phyloP scores from a whole-genome alignment of 495 filamentous ascomycete species.

The Massariosphaeria phaeospora region DNA sequence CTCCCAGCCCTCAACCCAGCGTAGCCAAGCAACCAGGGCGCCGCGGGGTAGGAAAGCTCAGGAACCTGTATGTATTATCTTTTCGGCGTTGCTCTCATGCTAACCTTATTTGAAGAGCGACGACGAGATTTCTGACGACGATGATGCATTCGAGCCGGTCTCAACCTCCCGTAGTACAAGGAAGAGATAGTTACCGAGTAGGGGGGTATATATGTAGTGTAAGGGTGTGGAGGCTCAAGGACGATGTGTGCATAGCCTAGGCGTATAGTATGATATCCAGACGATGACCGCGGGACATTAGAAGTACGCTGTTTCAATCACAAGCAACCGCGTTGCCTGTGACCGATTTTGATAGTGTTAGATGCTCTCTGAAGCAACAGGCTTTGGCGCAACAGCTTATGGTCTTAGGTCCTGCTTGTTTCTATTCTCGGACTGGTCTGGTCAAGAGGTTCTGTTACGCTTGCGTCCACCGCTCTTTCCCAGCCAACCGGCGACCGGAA shows the following conservation, averaged over 20 bases:
- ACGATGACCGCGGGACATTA: too few relatives aligned
- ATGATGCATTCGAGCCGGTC: constrained; percentile 63
- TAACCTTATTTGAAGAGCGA: constrained; percentile 51
- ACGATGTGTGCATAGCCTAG: constrained; percentile 22
- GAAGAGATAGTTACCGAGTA: too few relatives aligned
- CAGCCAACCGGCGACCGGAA: not conserved
- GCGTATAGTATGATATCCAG: too few relatives aligned
- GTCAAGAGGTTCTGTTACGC: too few relatives aligned
- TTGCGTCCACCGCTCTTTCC: constrained; percentile 1
- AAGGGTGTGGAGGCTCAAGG: too few relatives aligned
- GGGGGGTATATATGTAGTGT: not conserved
- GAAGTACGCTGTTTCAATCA: too few relatives aligned
- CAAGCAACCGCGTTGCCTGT: too few relatives aligned
- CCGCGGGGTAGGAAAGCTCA: constrained; percentile 40
- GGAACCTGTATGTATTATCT: constrained; percentile 38
- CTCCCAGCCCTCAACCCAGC: constrained; percentile 49
- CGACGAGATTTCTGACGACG: constrained; percentile 65
- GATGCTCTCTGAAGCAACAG: too few relatives aligned
- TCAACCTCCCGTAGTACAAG: constrained; percentile 21
- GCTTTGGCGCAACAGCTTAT: too few relatives aligned
- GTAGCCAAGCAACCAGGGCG: constrained; percentile 38
- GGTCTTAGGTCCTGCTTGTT: too few relatives aligned
- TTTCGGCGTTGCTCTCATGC: not conserved
- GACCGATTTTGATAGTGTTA: too few relatives aligned
- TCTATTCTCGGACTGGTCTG: too few relatives aligned